Conservation (phyloP, 129 eudicot genomes). For the Helianthus annuus region HanXRQr2.0-SUNRISE NC_035448.2:1152325-1152824, state of each 20-base stretch:
- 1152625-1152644: background rate
- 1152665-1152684: no score
- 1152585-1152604: no score
- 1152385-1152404: background rate
- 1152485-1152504: conserved; percentile 40
- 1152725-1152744: no score
- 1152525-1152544: conserved; percentile 35
- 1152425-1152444: conserved; percentile 11
- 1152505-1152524: conserved; percentile 26
- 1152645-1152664: no score
- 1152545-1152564: no score
- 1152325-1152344: background rate
- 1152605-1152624: background rate
- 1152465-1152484: conserved; percentile 20
- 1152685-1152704: no score
- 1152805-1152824: no score
- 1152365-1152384: background rate
- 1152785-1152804: no score
- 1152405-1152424: background rate
- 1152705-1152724: no score
- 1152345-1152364: background rate
- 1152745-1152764: no score
- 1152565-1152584: conserved; percentile 25
- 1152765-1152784: no score
- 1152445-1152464: conserved; percentile 20